phyloP scores from a whole-genome alignment of 192 early-diverging fungal species.

The Rhizophagus clarus region DNA sequence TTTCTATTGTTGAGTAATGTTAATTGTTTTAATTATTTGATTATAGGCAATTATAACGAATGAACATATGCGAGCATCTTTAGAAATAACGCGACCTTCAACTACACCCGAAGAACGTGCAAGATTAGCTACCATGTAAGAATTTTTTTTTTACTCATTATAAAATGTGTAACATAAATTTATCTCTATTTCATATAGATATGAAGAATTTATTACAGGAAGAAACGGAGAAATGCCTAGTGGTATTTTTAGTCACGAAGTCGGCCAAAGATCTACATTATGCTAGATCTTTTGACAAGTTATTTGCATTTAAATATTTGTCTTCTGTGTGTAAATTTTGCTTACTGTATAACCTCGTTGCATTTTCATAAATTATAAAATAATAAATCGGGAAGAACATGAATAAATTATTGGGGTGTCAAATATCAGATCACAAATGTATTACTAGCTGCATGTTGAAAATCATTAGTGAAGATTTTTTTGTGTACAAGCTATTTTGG shows the following conservation, averaged over 20 bases:
- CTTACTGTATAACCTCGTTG: too few relatives aligned
- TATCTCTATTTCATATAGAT: conserved; percentile 31
- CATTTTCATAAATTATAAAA: too few relatives aligned
- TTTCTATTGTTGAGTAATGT: neutral
- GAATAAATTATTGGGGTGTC: too few relatives aligned
- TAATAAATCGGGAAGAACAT: too few relatives aligned
- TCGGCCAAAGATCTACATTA: conserved; percentile 45
- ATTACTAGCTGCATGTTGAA: too few relatives aligned
- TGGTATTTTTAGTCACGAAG: conserved; percentile 47
- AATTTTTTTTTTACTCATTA: conserved; percentile 32
- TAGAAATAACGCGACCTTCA: conserved; percentile 29
- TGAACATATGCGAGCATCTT: conserved; percentile 17
- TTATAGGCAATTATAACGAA: conserved; percentile 31
- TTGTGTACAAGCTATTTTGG: too few relatives aligned
- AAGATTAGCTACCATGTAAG: conserved; percentile 28
- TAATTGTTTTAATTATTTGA: conserved; percentile 14
- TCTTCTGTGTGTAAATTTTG: too few relatives aligned
- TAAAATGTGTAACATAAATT: neutral
- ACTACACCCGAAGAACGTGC: conserved; percentile 36
- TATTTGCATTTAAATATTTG: too few relatives aligned
- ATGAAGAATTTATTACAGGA: conserved; percentile 60
- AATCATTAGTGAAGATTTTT: too few relatives aligned
- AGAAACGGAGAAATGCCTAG: conserved; percentile 61
- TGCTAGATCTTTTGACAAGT: conserved; percentile 20
- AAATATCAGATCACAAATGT: too few relatives aligned